Percentiles rank a stretch among this genome's conserved stretches.
Conservation (phyloP, 2,329 filamentous ascomycete species). For the Phoma sp. region DNA sequence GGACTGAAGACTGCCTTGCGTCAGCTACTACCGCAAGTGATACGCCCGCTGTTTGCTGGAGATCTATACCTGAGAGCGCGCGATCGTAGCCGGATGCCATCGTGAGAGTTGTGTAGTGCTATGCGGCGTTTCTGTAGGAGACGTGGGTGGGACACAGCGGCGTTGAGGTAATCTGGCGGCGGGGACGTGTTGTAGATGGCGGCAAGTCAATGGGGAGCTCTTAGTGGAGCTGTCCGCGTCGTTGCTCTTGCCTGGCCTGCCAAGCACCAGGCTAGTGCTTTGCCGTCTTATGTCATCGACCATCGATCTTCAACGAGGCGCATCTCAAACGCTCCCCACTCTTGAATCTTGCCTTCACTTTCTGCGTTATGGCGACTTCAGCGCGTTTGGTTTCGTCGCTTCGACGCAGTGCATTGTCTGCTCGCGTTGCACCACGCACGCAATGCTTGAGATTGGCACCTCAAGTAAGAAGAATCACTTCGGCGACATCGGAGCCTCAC, state of each 20-base stretch:
- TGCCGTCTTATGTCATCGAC: constrained; percentile 35
- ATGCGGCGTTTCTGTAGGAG: background rate
- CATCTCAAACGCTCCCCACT: constrained; percentile 25
- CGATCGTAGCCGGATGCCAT: constrained; percentile 98
- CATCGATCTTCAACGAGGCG: constrained; percentile 23
- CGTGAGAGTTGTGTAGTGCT: constrained; percentile 22
- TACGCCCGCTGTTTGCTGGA: constrained; percentile 34
- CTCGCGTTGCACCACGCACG: constrained; percentile 29
- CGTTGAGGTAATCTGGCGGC: constrained; percentile 14
- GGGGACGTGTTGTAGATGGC: constrained; percentile 24
- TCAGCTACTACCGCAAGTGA: constrained; percentile 33
- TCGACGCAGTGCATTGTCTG: constrained; percentile 40
- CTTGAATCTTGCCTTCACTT: constrained; percentile 26
- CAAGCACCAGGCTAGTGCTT: constrained; percentile 40
- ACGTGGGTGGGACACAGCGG: background rate
- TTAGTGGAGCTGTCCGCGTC: constrained; percentile 48
- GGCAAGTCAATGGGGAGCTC: constrained; percentile 39
- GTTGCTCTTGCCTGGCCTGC: constrained; percentile 46
- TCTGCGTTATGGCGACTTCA: constrained; percentile 43
- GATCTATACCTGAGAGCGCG: constrained; percentile 88
- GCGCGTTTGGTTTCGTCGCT: constrained; percentile 42
- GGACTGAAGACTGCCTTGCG: constrained; percentile 83
- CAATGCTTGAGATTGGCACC: constrained; percentile 33
- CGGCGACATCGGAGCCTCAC: constrained; percentile 51
- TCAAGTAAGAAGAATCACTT: constrained; percentile 48